Base-by-base conservation (phyloP, 352 stramenopile species). In the Globisporangium nagaii region DNA sequence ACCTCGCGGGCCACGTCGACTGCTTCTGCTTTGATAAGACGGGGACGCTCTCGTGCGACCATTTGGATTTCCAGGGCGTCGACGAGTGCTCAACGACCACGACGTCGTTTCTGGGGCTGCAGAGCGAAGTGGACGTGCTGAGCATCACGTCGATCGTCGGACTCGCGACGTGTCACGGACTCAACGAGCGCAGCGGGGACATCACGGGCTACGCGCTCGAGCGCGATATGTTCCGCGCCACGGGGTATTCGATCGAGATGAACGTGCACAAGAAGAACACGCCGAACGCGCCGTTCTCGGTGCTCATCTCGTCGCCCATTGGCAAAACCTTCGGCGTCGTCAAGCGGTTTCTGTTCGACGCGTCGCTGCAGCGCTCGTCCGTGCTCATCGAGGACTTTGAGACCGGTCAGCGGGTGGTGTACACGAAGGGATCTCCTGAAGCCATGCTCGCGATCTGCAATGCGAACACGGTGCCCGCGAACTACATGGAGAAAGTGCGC, bases 1-100 rank as follows among this genome's bases (percentile, higher is more conserved):
- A 89, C 56, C 57, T 89, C 22, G 70, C 73, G 0, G 82, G 82
- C 0, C 79, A 92, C 42, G 51, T 92, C 5, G 65, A 88, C 39
- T 86, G 71, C 42, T 90, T 90, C 34, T 90, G 79, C 58, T 93
- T 93, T 39, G 82, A 93, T 62, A 93, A 93, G 69, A 93, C 82
- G 6, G 82, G 82, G 1, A 93, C 82, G 10, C 58, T 93, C 6
- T 88, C 82, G 9, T 84, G 66, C 34, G 82, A 90, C 19, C 73
- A 84, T 39, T 48, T 93, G 19, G 70, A 88, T 39, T 90, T 90
- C 50, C 71, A 86, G 27, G 79, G 79, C 17, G 74, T 90, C 0
- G 82, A 93, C 34, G 72, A 86, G 44, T 84, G 79, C 45, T 51
- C 65, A 0, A 51, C 67, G 0, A 58, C 57, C 10, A 65, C 67